Evolutionary conservation across 2,329 filamentous ascomycete genomes (phyloP), one percentile per base, ranked within the genome.

Genomic region (Monilinia laxa): DNA sequence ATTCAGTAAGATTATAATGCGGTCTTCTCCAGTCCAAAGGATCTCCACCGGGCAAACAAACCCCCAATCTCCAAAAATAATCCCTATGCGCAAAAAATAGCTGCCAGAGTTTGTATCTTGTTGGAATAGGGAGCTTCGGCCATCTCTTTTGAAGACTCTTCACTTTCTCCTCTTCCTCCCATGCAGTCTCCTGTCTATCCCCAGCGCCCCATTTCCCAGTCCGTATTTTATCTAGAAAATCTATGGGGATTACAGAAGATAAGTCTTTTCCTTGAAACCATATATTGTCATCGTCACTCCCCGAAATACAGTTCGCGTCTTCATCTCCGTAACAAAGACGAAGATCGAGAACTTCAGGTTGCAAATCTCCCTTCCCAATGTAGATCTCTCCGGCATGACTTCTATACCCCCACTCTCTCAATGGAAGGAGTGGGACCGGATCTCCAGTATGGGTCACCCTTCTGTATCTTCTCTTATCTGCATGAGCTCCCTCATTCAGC

Each of bases 21-120:
- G 83, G 81, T 69, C 84, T 80, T 23, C 82, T 85, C 89, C 89
- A 91, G 71, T 91, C 85, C 56, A 81, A 80, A 3, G 88, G 88
- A 75, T 90, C 89, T 16, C 91, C 90, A 16, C 90, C 90, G 0
- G 94, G 93, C 2, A 97, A 82, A 79, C 95, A 99, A 42, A 98
- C 80, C 0, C 95, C 95, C 64, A 99, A 78, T 66, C 95, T 84
- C 91, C 92, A 96, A 79, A 99, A 98, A 78, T 99, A 99, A 79
- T 99, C 95, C 51, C 95, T 83, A 79, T 99, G 95, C 1, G 93
- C 91, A 78, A 96, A 96, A 75, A 98, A 89, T 10, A 97, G 80
- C 78, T 97, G 87, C 92, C 94, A 97, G n/a, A 96, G 84, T 77
- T 90, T 91, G 73, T 93, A 77, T 78, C 85, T 77, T 74, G 71